phyloP scores from a whole-genome alignment of 306 rosid genomes.

The Ziziphus jujuba region DNA sequence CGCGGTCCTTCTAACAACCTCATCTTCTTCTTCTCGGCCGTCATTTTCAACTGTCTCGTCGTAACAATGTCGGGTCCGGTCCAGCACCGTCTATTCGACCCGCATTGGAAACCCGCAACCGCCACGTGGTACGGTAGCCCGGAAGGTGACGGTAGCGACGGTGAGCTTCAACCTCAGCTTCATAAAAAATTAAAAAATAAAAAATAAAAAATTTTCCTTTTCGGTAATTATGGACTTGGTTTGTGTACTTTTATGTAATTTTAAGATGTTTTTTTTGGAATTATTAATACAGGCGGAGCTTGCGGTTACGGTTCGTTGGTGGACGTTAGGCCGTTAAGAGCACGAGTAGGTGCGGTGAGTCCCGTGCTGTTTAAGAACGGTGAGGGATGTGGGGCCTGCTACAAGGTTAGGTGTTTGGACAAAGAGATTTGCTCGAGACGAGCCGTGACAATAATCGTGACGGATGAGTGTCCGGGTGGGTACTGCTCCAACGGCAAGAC shows the following conservation, averaged over 20 bases:
- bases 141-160: constrained; percentile 96
- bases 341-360: constrained; percentile 86
- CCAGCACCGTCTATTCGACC: constrained; percentile 34
- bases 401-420: constrained; percentile 83
- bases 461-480: constrained; percentile 90
- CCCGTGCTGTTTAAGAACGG: constrained; percentile 70
- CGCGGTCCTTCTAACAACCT: constrained; percentile 14
- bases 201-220: background rate
- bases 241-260: background rate
- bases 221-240: background rate
- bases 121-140: constrained; percentile 97
- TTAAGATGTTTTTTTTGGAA: no score
- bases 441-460: constrained; percentile 77
- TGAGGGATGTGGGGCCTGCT: constrained; percentile 91
- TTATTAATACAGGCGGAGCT: constrained; percentile 66
- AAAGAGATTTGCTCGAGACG: constrained; percentile 63
- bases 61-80: constrained; percentile 19
- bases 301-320: constrained; percentile 86
- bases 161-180: constrained; percentile 31
- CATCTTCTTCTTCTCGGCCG: constrained; percentile 13
- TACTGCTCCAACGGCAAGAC: constrained; percentile 51
- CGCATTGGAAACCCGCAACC: constrained; percentile 69
- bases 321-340: constrained; percentile 82
- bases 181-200: background rate
- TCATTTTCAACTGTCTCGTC: background rate